A percentile compares a stretch with the other conserved stretches of the same genome.
phyloP scores from a whole-genome alignment of 2,329 filamentous ascomycete species.

The Colletotrichum liriopes region DNA sequence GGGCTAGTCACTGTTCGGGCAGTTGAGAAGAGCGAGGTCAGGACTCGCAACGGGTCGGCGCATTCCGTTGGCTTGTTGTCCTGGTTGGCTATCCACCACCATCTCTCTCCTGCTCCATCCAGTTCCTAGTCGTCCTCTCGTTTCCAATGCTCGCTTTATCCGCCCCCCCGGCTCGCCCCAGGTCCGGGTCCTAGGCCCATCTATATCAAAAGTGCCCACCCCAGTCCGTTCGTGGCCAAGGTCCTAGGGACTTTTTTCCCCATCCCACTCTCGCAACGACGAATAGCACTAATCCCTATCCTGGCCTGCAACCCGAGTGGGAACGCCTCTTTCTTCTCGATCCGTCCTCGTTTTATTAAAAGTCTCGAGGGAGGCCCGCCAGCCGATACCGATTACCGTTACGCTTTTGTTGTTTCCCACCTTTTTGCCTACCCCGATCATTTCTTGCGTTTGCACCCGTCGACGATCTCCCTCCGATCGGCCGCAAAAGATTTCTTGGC shows the following conservation, averaged over 20 bases:
- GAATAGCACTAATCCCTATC: slow-evolving; percentile 25
- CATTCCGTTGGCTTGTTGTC: slow-evolving; percentile 13
- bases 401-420: slow-evolving; percentile 10
- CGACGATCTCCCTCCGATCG: slow-evolving; percentile 25
- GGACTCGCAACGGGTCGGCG: slow-evolving; percentile 23
- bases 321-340: slow-evolving; percentile 29
- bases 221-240: slow-evolving; percentile 26
- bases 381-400: slow-evolving; percentile 3
- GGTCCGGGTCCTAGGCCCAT: background rate
- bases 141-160: background rate
- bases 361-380: slow-evolving; percentile 21
- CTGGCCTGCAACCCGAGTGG: slow-evolving; percentile 35
- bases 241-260: slow-evolving; percentile 15
- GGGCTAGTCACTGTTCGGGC: slow-evolving; percentile 31
- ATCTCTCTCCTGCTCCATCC: background rate
- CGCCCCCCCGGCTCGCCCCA: background rate
- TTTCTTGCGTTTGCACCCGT: slow-evolving; percentile 4
- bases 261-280: background rate
- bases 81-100: background rate
- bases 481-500: slow-evolving; percentile 29
- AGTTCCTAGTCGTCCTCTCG: background rate
- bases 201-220: slow-evolving; percentile 37
- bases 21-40: slow-evolving; percentile 30
- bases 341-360: slow-evolving; percentile 13
- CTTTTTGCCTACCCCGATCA: background rate